Conservation (phyloP, 306 rosid genomes). For the Gynostemma pentaphyllum region DNA sequence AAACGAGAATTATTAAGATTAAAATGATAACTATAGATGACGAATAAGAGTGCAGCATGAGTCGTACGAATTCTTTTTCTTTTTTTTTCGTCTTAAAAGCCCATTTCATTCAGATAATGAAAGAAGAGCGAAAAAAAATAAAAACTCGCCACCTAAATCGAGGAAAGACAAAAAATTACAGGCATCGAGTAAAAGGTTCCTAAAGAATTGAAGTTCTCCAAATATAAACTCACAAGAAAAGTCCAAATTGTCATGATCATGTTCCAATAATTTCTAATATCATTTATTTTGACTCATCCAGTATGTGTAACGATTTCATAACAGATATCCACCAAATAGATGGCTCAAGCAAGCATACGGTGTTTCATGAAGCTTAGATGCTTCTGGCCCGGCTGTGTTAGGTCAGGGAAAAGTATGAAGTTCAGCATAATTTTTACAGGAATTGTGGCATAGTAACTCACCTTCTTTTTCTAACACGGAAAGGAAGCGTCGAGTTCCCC, state of each 20-base stretch:
- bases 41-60: no score
- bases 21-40: no score
- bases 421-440: not conserved
- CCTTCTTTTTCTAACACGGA: slow-evolving; percentile 76
- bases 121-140: no score
- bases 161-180: no score
- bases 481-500: slow-evolving; percentile 65
- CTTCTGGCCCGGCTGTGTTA: not conserved
- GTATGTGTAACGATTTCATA: not conserved
- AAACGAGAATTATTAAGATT: no score
- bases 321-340: not conserved
- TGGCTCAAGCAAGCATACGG: not conserved
- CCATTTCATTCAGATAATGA: no score
- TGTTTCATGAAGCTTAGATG: not conserved
- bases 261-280: not conserved
- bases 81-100: no score
- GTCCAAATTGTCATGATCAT: not conserved
- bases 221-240: not conserved
- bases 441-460: slow-evolving; percentile 18
- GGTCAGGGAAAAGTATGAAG: not conserved
- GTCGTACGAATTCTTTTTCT: no score
- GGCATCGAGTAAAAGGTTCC: not conserved
- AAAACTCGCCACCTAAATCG: no score
- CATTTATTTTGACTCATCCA: not conserved
- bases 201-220: not conserved